Percentiles rank a stretch among this genome's conserved stretches.
Evolutionary conservation across 345 rosid genomes (phyloP).

Genomic region (Tarenaya hassleriana): DNA sequence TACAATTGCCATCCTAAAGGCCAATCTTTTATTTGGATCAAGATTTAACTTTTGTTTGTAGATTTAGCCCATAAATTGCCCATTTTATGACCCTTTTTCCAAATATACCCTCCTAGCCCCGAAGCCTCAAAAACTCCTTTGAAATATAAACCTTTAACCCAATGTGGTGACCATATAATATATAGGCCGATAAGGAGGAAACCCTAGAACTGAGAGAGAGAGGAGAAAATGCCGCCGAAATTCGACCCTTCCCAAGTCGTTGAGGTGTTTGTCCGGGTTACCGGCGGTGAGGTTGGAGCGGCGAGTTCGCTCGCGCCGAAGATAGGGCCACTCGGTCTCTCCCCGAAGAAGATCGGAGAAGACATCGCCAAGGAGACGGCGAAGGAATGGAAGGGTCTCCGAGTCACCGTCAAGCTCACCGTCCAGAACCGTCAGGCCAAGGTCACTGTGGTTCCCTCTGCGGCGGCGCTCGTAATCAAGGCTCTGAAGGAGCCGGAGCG

Average conservation of each 20-base stretch:
- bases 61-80: too few species aligned
- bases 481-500: constrained; percentile 42
- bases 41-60: too few species aligned
- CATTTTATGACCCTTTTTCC: too few species aligned
- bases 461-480: constrained; percentile 51
- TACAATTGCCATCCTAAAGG: too few species aligned
- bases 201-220: too few species aligned
- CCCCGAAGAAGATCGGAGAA: constrained; percentile 58
- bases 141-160: too few species aligned
- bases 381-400: constrained; percentile 57
- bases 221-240: constrained; percentile 43
- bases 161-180: too few species aligned
- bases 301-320: constrained; percentile 57
- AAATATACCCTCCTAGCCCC: too few species aligned
- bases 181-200: too few species aligned
- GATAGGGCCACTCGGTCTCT: constrained; percentile 61
- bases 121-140: too few species aligned
- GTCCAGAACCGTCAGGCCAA: constrained; percentile 59
- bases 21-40: too few species aligned
- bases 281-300: constrained; percentile 59
- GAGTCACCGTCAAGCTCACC: constrained; percentile 51
- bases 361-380: constrained; percentile 59
- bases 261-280: constrained; percentile 51
- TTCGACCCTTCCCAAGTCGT: constrained; percentile 46
- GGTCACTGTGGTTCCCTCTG: constrained; percentile 50